Conservation (phyloP, 1,284 basidiomycete genomes). For the Tylopilus sp. region DNA sequence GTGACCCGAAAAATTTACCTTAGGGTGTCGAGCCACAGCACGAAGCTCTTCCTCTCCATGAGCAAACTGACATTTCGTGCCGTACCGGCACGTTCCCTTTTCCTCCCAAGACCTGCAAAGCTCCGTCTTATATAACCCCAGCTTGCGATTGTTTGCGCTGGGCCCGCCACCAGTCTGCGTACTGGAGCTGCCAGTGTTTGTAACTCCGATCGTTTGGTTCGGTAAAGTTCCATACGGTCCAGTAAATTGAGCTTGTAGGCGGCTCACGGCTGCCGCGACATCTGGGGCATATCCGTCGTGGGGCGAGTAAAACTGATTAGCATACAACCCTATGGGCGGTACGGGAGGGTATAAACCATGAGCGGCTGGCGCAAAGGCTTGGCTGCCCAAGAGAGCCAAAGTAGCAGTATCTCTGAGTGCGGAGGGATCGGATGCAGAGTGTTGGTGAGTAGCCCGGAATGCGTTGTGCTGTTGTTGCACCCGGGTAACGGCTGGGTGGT, state of each 20-base stretch:
- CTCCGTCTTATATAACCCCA: slow-evolving; percentile 88
- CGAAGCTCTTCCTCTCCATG: slow-evolving; percentile 86
- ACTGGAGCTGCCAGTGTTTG: slow-evolving; percentile 39
- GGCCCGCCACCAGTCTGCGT: slow-evolving; percentile 50
- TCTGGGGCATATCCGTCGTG: slow-evolving; percentile 56
- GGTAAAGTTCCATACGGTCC: slow-evolving; percentile 50
- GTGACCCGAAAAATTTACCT: slow-evolving; percentile 45
- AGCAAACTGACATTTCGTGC: slow-evolving; percentile 83
- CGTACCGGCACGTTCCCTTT: slow-evolving; percentile 84
- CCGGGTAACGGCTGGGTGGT: slow-evolving; percentile 60
- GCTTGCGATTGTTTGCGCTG: slow-evolving; percentile 82
- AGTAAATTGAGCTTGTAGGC: slow-evolving; percentile 55
- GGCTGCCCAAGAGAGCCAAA: slow-evolving; percentile 54
- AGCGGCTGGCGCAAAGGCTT: slow-evolving; percentile 46
- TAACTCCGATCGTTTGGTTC: slow-evolving; percentile 33
- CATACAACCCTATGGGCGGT: slow-evolving; percentile 53
- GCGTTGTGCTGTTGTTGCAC: slow-evolving; percentile 70
- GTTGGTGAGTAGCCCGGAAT: slow-evolving; percentile 68
- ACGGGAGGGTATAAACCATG: slow-evolving; percentile 49
- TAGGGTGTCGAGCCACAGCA: slow-evolving; percentile 76
- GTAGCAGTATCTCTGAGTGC: slow-evolving; percentile 62
- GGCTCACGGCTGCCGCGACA: slow-evolving; percentile 53
- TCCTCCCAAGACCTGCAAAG: slow-evolving; percentile 91
- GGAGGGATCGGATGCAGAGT: slow-evolving; percentile 74
- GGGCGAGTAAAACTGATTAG: slow-evolving; percentile 62